Percentiles rank a stretch among this genome's conserved stretches.
phyloP scores from a whole-genome alignment of 108 stramenopile genomes.

The Tribonema minus region DNA sequence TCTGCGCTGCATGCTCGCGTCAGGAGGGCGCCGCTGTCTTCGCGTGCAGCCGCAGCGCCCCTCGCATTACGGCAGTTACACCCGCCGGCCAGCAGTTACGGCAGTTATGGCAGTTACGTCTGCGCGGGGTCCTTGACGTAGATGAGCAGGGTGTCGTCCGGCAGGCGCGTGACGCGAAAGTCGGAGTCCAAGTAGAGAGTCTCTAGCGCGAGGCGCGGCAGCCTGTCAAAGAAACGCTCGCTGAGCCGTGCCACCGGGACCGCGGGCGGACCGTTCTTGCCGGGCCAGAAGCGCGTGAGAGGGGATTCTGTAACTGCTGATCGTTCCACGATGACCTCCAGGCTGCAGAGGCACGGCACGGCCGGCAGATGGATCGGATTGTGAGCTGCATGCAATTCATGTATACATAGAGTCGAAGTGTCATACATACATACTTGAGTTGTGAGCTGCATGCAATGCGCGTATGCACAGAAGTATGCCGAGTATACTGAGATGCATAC shows the following conservation, averaged over 20 bases:
- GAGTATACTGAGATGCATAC: too few species aligned
- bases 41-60: too few species aligned
- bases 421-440: too few species aligned
- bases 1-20: too few species aligned
- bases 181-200: slow-evolving; percentile 28
- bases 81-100: too few species aligned
- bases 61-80: too few species aligned
- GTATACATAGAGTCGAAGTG: not conserved
- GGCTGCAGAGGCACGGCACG: too few species aligned
- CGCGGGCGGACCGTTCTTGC: not conserved
- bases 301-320: slow-evolving; percentile 12
- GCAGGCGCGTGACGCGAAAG: slow-evolving; percentile 18
- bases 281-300: slow-evolving; percentile 10
- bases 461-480: too few species aligned
- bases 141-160: slow-evolving; percentile 12
- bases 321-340: slow-evolving; percentile 34
- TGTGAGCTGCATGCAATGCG: too few species aligned
- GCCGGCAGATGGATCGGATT: too few species aligned
- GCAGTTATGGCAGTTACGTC: not conserved
- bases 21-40: too few species aligned
- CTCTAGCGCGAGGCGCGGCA: slow-evolving; percentile 26
- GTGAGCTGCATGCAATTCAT: not conserved
- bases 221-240: slow-evolving; percentile 33
- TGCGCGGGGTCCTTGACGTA: slow-evolving; percentile 26
- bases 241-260: slow-evolving; percentile 35